Percentiles rank a stretch among this genome's conserved stretches.
These are phyloP conservation scores for Pythium monospermum DNA, from an alignment of 352 stramenopile genomes.

Conservation along the genomic window DNA sequence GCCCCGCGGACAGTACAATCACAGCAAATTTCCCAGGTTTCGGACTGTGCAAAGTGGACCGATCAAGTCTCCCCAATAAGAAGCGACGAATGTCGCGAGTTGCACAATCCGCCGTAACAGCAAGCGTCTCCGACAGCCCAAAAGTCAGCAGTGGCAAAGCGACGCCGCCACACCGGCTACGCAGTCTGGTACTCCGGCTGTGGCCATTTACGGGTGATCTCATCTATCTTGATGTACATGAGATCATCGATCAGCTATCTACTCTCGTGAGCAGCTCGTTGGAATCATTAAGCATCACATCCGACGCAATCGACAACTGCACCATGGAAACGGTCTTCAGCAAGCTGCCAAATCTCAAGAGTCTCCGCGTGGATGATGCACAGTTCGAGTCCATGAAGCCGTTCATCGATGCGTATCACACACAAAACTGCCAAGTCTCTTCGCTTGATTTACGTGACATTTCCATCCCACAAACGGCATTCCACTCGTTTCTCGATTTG, in stretches of 20 bases:
- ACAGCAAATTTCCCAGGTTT: not conserved
- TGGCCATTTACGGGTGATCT: no score
- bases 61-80: conserved; percentile 1
- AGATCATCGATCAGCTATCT: no score
- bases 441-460: conserved; percentile 1
- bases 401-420: not conserved
- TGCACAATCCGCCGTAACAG: not conserved
- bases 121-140: not conserved
- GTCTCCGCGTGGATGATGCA: not conserved
- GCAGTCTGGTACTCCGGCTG: no score
- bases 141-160: not conserved
- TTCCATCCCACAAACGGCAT: not conserved
- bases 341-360: not conserved
- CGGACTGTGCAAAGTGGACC: conserved; percentile 1
- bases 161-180: no score
- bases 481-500: conserved; percentile 4
- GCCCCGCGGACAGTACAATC: not conserved
- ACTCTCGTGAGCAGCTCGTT: no score
- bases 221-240: no score
- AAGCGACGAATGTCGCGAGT: not conserved
- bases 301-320: not conserved
- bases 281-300: not conserved
- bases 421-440: conserved; percentile 4
- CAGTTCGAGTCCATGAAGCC: not conserved
- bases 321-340: not conserved